phyloP scores from a whole-genome alignment of 179 eudicot genomes.

The Pouteria campechiana region DNA sequence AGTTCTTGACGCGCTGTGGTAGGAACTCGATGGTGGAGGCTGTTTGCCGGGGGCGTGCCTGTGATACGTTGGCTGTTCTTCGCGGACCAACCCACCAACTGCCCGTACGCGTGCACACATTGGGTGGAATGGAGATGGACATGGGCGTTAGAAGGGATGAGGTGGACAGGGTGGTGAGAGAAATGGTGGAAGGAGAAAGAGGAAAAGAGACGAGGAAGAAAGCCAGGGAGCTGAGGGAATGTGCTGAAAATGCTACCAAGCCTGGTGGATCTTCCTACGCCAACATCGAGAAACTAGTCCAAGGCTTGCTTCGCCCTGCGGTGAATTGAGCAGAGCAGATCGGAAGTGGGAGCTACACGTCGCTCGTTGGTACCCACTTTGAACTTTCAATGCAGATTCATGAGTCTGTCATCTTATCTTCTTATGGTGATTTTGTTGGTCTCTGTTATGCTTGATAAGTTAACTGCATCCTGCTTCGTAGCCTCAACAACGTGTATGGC shows the following conservation, averaged over 20 bases:
- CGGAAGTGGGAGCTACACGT: too few species aligned
- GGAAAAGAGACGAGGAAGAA: slow-evolving; percentile 9
- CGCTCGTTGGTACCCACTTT: too few species aligned
- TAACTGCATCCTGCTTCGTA: too few species aligned
- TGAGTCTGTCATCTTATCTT: too few species aligned
- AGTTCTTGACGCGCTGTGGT: slow-evolving; percentile 13
- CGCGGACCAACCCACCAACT: slow-evolving; percentile 13
- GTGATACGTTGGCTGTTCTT: slow-evolving; percentile 12
- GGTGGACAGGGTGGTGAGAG: slow-evolving; percentile 8
- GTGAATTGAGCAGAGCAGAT: too few species aligned
- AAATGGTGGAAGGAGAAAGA: slow-evolving; percentile 10
- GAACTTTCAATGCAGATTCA: too few species aligned
- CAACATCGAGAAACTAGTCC: slow-evolving; percentile 6
- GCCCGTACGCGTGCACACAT: slow-evolving; percentile 2
- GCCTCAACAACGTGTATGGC: too few species aligned
- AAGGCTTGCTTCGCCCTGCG: too few species aligned
- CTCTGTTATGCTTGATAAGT: too few species aligned
- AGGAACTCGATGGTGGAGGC: slow-evolving; percentile 12
- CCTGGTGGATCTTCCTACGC: slow-evolving; percentile 4
- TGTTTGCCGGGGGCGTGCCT: slow-evolving; percentile 5
- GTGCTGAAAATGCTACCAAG: slow-evolving; percentile 1
- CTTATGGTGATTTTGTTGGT: too few species aligned
- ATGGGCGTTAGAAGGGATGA: slow-evolving; percentile 9
- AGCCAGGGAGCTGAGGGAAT: slow-evolving; percentile 8
- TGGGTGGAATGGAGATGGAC: slow-evolving; percentile 13